Base-by-base conservation (phyloP, 192 early-diverging fungal species). In the Spizellomyces punctatus region DNA sequence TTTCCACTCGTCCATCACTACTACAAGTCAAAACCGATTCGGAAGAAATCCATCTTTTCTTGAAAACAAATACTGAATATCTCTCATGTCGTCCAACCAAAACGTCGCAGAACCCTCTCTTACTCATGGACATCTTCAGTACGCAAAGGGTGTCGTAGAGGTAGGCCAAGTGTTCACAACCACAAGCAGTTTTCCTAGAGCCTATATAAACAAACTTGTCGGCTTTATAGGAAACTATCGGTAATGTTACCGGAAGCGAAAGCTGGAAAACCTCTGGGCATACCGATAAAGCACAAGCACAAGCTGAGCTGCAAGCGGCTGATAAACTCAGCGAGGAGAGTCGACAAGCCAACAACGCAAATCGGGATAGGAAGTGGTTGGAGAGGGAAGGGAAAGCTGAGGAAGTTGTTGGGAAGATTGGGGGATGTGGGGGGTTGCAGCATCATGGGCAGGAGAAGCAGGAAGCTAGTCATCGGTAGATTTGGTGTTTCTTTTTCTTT, bases 81-180 rank as follows among this genome's bases (percentile, higher is more conserved):
- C 27, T 36, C 27, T 36, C 27, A 36, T 36, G 27, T 36, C 27
- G 27, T 36, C 27, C 27, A 36, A 36, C 27, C 27, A 36, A 36
- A 36, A 36, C 27, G 1, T 36, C 3, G 1, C 27, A 36, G 27
- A 36, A 7, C 54, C 54, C 4, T 56, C 54, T 56, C 54, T 56
- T 56, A n/a, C 22, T 22, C 54, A 56, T 22, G 54, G 54, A 19
- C 54, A 56, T 56, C n/a, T 22, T 19, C 54, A 56, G 54, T 56
- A 56, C 54, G 22, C 22, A n/a, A 56, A 56, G 22, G 54, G 54
- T 19, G 22, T 22, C 54, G 22, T 56, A 19, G 54, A 56, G 54
- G 54, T 36, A 36, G 0, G 27, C 3, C 27, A 36, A 36, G 27
- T 36, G 27, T 36, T 36, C 27, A 36, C 27, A 36, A 36, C 27